Evolutionary conservation across 805 yeast species (phyloP).

Genomic region (Lachancea kluyveri): DNA sequence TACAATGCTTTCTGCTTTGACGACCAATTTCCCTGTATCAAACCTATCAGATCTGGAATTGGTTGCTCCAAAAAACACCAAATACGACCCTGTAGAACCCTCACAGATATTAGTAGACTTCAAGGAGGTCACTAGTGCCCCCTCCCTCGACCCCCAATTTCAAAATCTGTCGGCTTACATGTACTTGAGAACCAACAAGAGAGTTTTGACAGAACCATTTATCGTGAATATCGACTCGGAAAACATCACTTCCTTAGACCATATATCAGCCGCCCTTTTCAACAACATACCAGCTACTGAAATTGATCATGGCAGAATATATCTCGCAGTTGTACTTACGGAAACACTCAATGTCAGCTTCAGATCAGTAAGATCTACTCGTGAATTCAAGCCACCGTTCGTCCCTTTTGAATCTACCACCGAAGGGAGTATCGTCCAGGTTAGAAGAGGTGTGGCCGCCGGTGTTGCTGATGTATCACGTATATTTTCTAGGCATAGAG

Average conservation of each 20-base stretch:
- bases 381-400: constrained; percentile 16
- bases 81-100: constrained; percentile 42
- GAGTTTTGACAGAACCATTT: constrained; percentile 73
- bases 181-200: constrained; percentile 58
- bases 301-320: constrained; percentile 57
- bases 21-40: constrained; percentile 59
- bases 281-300: constrained; percentile 67
- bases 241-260: constrained; percentile 54
- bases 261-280: constrained; percentile 73
- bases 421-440: constrained; percentile 29
- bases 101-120: constrained; percentile 71
- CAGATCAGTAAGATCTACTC: constrained; percentile 8
- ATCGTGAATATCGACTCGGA: constrained; percentile 57
- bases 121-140: constrained; percentile 56
- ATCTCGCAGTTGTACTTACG: constrained; percentile 67
- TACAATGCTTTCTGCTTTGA: constrained; percentile 65
- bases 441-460: constrained; percentile 78
- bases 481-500: constrained; percentile 60
- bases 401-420: constrained; percentile 15
- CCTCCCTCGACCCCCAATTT: constrained; percentile 56
- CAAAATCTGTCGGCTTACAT: constrained; percentile 65
- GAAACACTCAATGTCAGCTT: constrained; percentile 53
- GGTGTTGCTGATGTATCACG: constrained; percentile 85
- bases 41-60: constrained; percentile 32
- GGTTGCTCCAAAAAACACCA: constrained; percentile 41